Evolutionary conservation across 2,329 filamentous ascomycete species (phyloP).

Genomic region (Cladosporium oxysporum): DNA sequence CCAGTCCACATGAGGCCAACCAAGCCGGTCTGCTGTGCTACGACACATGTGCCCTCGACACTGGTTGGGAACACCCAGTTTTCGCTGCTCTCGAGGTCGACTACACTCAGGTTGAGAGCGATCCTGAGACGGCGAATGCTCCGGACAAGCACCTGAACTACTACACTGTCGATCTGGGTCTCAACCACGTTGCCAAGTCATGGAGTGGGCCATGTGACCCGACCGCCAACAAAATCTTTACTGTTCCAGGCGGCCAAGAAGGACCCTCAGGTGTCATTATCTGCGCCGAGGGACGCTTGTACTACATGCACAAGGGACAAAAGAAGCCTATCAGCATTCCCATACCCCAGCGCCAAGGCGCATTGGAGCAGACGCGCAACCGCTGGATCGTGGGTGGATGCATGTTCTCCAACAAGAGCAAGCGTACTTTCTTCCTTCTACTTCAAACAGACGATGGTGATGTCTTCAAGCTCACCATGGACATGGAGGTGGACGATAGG

Average conservation of each 20-base stretch:
- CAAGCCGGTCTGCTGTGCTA: constrained; percentile 90
- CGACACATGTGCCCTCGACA: constrained; percentile 83
- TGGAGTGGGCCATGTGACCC: constrained; percentile 95
- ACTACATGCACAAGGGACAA: constrained; percentile 95
- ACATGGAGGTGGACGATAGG: constrained; percentile 80
- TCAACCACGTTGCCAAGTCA: constrained; percentile 96
- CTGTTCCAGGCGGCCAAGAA: constrained; percentile 90
- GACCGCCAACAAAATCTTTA: constrained; percentile 85
- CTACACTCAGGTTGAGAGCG: constrained; percentile 87
- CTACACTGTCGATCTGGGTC: constrained; percentile 92
- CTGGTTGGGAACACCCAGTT: constrained; percentile 94
- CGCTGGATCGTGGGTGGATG: constrained; percentile 84
- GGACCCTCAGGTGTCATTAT: constrained; percentile 94
- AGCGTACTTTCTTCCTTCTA: constrained; percentile 85
- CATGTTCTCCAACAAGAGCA: constrained; percentile 93
- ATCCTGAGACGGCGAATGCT: constrained; percentile 75
- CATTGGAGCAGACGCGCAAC: constrained; percentile 91
- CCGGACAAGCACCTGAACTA: constrained; percentile 87
- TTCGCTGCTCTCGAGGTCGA: constrained; percentile 95
- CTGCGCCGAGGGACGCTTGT: constrained; percentile 91
- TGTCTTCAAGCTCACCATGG: constrained; percentile 92
- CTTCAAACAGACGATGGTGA: constrained; percentile 97
- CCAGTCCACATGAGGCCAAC: constrained; percentile 93
- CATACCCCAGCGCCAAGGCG: constrained; percentile 81
- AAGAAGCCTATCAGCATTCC: constrained; percentile 78